A percentile compares a stretch with the other conserved stretches of the same genome.
These are phyloP conservation scores for Scheffersomyces quercinus DNA, from an alignment of 1,139 yeast genomes.

Conservation along the genomic window DNA sequence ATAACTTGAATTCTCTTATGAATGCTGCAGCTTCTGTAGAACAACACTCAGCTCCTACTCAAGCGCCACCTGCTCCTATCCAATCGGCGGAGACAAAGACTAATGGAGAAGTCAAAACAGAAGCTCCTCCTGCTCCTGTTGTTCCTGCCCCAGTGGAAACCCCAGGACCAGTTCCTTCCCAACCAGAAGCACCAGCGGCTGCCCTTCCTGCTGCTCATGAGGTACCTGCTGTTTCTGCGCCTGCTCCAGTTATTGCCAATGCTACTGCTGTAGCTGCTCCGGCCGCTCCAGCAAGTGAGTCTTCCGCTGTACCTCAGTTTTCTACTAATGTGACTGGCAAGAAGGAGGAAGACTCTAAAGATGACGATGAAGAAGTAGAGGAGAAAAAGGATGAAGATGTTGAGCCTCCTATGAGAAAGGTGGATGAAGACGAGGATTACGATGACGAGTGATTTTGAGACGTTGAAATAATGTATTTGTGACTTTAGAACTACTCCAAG, in stretches of 20 bases:
- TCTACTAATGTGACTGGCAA: slow-evolving; percentile 23
- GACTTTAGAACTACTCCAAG: no score
- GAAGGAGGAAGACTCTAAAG: slow-evolving; percentile 8
- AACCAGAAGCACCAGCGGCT: slow-evolving; percentile 3
- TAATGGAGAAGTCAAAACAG: slow-evolving; percentile 5
- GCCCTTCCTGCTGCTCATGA: slow-evolving; percentile 8
- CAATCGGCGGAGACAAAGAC: slow-evolving; percentile 7
- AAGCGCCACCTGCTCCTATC: not conserved
- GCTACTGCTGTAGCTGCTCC: not conserved
- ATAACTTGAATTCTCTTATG: slow-evolving; percentile 29
- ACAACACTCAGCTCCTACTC: not conserved
- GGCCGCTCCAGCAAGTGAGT: not conserved
- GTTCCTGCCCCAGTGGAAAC: slow-evolving; percentile 8
- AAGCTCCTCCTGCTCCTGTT: slow-evolving; percentile 8
- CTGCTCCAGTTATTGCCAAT: slow-evolving; percentile 6
- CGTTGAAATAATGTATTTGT: no score
- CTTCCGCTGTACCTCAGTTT: slow-evolving; percentile 18
- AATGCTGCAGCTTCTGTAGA: slow-evolving; percentile 27
- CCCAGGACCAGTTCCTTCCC: slow-evolving; percentile 11
- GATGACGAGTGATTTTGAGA: slow-evolving; percentile 56
- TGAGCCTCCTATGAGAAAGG: slow-evolving; percentile 73
- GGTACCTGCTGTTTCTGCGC: slow-evolving; percentile 4
- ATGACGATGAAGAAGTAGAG: slow-evolving; percentile 36
- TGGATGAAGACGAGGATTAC: slow-evolving; percentile 82
- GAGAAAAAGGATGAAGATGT: slow-evolving; percentile 28